Percentiles rank a stretch among this genome's conserved stretches.
Conservation (phyloP, 192 early-diverging fungal genomes). For the Chytriomyces sp. region DNA sequence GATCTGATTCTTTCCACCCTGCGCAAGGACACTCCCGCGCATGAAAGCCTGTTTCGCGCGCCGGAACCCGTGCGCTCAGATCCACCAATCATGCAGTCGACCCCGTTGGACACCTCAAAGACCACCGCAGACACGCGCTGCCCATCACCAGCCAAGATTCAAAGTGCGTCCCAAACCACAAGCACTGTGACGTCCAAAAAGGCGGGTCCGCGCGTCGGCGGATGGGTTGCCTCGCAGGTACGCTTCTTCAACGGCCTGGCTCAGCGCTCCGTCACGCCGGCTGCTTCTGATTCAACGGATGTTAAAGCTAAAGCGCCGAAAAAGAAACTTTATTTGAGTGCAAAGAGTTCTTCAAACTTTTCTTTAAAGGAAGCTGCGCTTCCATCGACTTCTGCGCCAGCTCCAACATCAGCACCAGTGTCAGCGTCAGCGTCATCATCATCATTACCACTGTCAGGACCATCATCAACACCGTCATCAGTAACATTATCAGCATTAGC, state of each 20-base stretch:
- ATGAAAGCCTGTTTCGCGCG: not conserved
- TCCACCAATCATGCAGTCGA: not conserved
- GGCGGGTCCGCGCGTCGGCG: not conserved
- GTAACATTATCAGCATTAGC: not conserved
- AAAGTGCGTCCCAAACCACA: not conserved
- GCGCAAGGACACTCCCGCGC: not conserved
- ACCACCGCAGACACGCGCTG: not conserved
- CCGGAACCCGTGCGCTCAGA: not conserved
- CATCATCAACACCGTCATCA: not conserved
- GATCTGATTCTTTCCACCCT: not conserved
- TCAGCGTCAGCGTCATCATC: not conserved
- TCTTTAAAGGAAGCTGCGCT: not conserved
- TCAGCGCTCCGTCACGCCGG: not conserved
- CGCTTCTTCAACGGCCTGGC: constrained; percentile 14
- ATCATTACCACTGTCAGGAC: not conserved
- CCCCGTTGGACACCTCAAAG: not conserved
- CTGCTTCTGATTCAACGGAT: not conserved
- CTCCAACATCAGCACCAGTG: not conserved
- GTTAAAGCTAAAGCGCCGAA: not conserved
- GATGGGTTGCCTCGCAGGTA: constrained; percentile 14
- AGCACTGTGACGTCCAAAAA: not conserved
- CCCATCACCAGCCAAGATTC: not conserved
- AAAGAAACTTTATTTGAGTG: too few relatives aligned
- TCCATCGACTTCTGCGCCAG: not conserved
- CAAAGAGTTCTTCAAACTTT: not conserved